A percentile compares a stretch with the other conserved stretches of the same genome.
These are phyloP conservation scores for Akebia trifoliata DNA, from an alignment of 164 flowering plant genomes.

Conservation along the genomic window DNA sequence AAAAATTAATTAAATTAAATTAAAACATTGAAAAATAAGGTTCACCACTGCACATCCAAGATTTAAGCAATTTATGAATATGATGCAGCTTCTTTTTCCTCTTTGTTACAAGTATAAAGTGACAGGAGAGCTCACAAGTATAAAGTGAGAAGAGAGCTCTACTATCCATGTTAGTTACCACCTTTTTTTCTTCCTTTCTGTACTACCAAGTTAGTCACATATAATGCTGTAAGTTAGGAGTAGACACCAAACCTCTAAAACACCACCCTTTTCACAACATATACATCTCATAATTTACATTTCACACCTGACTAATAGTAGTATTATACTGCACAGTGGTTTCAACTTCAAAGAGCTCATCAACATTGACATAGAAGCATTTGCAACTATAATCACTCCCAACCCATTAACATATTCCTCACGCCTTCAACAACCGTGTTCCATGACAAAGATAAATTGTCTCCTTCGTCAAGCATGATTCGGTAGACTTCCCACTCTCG, in stretches of 20 bases:
- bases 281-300: background rate
- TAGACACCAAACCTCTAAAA: background rate
- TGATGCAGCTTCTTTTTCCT: too few species aligned
- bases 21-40: too few species aligned
- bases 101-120: too few species aligned
- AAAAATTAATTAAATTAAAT: too few species aligned
- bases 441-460: slow-evolving; percentile 18
- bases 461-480: slow-evolving; percentile 44
- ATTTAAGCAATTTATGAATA: too few species aligned
- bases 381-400: slow-evolving; percentile 23
- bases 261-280: background rate
- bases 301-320: background rate
- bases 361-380: background rate
- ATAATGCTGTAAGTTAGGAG: background rate
- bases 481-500: slow-evolving; percentile 59
- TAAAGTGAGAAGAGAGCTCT: too few species aligned
- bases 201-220: background rate
- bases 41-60: too few species aligned
- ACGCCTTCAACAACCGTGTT: slow-evolving; percentile 37
- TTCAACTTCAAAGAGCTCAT: background rate
- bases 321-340: background rate
- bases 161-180: too few species aligned
- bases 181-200: background rate
- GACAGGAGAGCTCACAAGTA: too few species aligned
- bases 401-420: slow-evolving; percentile 48